Evolutionary conservation across 2,329 filamentous ascomycete genomes (phyloP).

Genomic region (Colletotrichum navitas): DNA sequence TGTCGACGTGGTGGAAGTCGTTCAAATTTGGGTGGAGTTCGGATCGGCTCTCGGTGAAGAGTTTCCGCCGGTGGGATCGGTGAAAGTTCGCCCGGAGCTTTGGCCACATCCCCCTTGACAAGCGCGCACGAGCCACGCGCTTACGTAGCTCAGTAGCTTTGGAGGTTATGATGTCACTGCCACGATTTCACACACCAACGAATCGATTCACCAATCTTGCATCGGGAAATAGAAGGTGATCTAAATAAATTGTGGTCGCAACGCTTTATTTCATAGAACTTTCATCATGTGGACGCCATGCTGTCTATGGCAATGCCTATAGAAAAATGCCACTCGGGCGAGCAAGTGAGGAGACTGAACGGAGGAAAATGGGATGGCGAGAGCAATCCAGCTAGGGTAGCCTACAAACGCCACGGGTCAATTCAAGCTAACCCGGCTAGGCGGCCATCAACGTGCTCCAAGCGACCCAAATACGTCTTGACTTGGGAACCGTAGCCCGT

Average conservation of each 20-base stretch:
- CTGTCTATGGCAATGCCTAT: slow-evolving; percentile 31
- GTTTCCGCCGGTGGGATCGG: not conserved
- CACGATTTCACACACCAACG: not conserved
- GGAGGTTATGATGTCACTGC: slow-evolving; percentile 28
- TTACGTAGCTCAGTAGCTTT: slow-evolving; percentile 2
- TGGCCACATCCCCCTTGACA: not conserved
- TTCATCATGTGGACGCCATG: slow-evolving; percentile 15
- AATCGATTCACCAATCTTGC: not conserved
- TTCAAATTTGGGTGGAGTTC: slow-evolving; percentile 29
- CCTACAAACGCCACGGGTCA: not conserved
- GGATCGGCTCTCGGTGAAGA: slow-evolving; percentile 17
- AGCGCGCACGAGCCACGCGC: slow-evolving; percentile 1
- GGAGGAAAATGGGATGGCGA: not conserved
- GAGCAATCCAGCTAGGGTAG: not conserved
- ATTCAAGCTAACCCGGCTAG: not conserved
- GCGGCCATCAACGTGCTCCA: slow-evolving; percentile 63
- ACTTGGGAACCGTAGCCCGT: slow-evolving; percentile 58
- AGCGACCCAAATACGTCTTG: slow-evolving; percentile 66
- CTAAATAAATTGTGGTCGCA: not conserved
- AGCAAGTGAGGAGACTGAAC: not conserved
- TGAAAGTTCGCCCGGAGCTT: not conserved
- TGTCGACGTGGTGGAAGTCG: slow-evolving; percentile 8
- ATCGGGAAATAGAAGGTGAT: not conserved
- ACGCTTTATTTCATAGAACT: not conserved
- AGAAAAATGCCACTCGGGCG: slow-evolving; percentile 9